A percentile compares a stretch with the other conserved stretches of the same genome.
Conservation (phyloP, 176 grass and related monocot species). For the Ananas comosus region DNA sequence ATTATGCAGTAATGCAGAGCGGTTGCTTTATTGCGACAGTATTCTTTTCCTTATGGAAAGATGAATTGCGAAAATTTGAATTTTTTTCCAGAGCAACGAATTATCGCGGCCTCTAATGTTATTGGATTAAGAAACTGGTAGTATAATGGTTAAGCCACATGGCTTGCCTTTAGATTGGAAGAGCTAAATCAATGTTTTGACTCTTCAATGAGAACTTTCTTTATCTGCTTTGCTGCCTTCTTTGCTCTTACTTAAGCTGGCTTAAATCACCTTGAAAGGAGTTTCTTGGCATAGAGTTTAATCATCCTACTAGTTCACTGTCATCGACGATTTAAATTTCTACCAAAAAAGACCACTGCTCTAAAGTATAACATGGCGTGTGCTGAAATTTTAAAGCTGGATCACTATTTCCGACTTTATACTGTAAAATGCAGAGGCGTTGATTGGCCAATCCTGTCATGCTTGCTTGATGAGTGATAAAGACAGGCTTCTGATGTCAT, state of each 20-base stretch:
- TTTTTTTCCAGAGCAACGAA: background rate
- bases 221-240: no score
- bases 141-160: background rate
- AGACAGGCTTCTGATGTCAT: no score
- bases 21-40: background rate
- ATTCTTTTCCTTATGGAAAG: background rate
- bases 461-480: no score
- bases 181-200: no score
- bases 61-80: background rate
- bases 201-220: no score
- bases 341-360: no score
- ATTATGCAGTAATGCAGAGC: background rate
- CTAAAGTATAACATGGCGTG: no score
- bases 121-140: no score
- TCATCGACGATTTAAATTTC: background rate
- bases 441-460: no score
- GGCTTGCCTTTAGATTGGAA: background rate
- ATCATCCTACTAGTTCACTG: background rate
- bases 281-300: background rate
- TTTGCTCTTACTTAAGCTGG: background rate
- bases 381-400: no score
- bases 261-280: slow-evolving; percentile 11
- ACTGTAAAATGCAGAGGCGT: no score
- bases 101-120: background rate
- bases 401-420: no score